Conservation (phyloP, 371 early-diverging fungal species). For the Apophysomyces ossiformis region DNA sequence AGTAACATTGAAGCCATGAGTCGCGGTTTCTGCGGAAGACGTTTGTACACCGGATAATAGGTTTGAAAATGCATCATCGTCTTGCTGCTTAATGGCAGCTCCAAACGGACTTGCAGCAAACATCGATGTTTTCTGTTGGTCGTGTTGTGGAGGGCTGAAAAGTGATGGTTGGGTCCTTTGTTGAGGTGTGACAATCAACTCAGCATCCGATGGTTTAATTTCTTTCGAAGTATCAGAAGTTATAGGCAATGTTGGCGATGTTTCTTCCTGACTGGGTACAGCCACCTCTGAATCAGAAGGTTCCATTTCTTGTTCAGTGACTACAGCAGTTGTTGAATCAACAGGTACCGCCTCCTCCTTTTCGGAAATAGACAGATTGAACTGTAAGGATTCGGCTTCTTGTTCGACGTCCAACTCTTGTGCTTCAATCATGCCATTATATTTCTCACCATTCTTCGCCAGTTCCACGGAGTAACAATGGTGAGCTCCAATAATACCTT, state of each 20-base stretch:
- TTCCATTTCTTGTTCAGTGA: not conserved
- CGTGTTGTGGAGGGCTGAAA: not conserved
- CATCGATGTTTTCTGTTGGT: conserved; percentile 10
- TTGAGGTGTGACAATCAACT: not conserved
- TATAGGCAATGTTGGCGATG: too few species aligned
- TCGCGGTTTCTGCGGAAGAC: conserved; percentile 4
- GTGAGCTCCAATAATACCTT: conserved; percentile 44
- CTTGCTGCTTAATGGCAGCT: conserved; percentile 19
- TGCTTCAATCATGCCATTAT: conserved; percentile 25
- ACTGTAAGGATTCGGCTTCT: not conserved
- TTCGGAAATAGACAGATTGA: conserved; percentile 5
- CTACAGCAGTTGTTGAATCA: conserved; percentile 6
- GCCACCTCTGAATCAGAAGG: too few species aligned
- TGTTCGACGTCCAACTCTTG: conserved; percentile 10
- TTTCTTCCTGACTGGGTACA: too few species aligned
- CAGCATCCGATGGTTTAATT: too few species aligned
- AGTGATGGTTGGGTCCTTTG: conserved; percentile 14
- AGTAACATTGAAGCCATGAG: not conserved
- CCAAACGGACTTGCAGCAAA: conserved; percentile 32
- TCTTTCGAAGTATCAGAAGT: too few species aligned
- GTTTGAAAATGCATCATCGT: not conserved
- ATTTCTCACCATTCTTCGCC: conserved; percentile 38
- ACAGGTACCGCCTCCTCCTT: conserved; percentile 6
- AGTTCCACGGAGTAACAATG: conserved; percentile 45
- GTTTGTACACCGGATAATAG: not conserved